Evolutionary conservation across 148 eudicot genomes (phyloP), one percentile per base, ranked within the genome.

Genomic region (Chenopodium suecicum): DNA sequence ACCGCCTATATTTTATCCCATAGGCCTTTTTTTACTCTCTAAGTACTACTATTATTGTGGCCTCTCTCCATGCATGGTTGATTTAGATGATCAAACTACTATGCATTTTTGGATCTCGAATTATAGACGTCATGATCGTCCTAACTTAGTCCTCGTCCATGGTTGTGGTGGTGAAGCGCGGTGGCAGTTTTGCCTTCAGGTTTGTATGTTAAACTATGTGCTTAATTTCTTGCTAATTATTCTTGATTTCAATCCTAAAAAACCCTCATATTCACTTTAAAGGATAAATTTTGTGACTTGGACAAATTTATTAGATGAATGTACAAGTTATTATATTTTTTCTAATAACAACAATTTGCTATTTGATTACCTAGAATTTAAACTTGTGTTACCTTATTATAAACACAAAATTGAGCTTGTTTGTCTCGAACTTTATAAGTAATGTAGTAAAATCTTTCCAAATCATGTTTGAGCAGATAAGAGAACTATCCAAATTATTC

Each of bases 81-180:
- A 88, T 62, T 77, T 91, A 22, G 94, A 90, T 70, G 84, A 85
- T 66, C 74, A 80, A 25, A 92, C 95, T 74, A 87, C 91, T 80
- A 46, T 89, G 87, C 89, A 89, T 54, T 85, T 85, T 70, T 92
- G 91, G 92, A 80, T 82, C 52, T 23, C 92, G 10, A 74, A 66
- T 6, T 87, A 81, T 63, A 75, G 86, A 16, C 83, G 79, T 17
- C 88, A 81, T 81, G 50, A 77, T 77, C 87, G 85, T 41, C 93
- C 92, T 14, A 84, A 77, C 48, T 85, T 93, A 34, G 80, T 93
- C 22, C 19, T 91, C 14, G 64, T 91, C 82, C 97, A 91, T 83
- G 97, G 97, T 20, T 90, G 83, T 81, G 95, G 97, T 16, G 90
- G 84, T 0, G 86, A 91, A 47, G 73, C 94, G 0, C 77, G 78